Evolutionary conservation across 768 basidiomycete species (phyloP), one percentile per base, ranked within the genome.

Genomic region (Phylloporus sp.): DNA sequence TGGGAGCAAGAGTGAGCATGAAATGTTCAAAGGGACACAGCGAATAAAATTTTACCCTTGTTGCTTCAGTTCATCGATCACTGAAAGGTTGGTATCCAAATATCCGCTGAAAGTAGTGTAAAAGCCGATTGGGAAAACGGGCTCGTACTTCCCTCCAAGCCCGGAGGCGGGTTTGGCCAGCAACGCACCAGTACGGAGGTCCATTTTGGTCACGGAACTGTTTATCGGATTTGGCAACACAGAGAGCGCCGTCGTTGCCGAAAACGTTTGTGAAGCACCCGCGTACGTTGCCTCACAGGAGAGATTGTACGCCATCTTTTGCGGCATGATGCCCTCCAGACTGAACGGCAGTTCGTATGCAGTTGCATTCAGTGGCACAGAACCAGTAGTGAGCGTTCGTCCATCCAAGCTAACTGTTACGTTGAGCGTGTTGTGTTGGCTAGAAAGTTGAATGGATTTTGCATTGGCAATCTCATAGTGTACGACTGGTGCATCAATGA

Each of bases 401-500:
- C 82, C 80, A 42, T 79, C 68, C 27, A 78, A 56, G 26, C 70
- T 72, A 31, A 82, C 73, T 0, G 73, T 76, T 11, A 83, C 75
- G 16, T 68, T 57, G 29, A 82, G 61, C 3, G 5, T 8, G 10
- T 32, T 27, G 18, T 64, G 56, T 5, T 58, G 55, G 2, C 22
- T 22, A 8, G 64, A 53, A 12, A 73, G 60, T 13, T 63, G 63
- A 31, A 83, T 75, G 10, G 76, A 71, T 1, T 58, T 58, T 11
- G 82, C 77, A 40, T 77, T 76, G 23, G 71, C 62, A n/a, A 84
- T 75, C 23, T 74, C 53, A 12, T 71, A 70, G 58, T 74, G 74
- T 1, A 76, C 76, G 31, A 85, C 63, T 0, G 76, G 76, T 0
- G 80, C 64, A 43, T 84, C 81, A 36, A 85, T 68, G 34, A 84